These are phyloP conservation scores for Chrysoporthe puriensis DNA, from an alignment of 2,329 filamentous ascomycete species.

Conservation along the genomic window DNA sequence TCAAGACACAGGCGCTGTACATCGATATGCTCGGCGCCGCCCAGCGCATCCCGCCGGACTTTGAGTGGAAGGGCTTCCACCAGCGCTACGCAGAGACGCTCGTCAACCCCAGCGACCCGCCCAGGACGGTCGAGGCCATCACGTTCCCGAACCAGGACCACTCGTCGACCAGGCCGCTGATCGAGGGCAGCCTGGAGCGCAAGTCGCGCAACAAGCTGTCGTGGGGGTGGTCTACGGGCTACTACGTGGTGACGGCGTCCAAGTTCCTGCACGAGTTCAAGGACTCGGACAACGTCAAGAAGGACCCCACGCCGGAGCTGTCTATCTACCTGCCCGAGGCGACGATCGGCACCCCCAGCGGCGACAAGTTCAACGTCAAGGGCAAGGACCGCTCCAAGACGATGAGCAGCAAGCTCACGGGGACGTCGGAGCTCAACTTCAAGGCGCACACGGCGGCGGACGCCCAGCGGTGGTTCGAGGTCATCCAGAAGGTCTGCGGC, in stretches of 20 bases:
- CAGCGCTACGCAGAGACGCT: conserved; percentile 72
- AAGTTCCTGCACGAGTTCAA: conserved; percentile 97
- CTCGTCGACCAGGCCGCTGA: conserved; percentile 74
- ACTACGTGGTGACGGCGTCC: conserved; percentile 88
- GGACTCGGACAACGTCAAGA: conserved; percentile 71
- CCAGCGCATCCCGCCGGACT: conserved; percentile 79
- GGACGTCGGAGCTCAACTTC: conserved; percentile 80
- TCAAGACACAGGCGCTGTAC: conserved; percentile 81
- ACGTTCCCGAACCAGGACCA: conserved; percentile 90
- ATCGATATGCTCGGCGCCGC: conserved; percentile 78
- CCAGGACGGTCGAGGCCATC: conserved; percentile 74
- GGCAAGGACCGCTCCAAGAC: conserved; percentile 89
- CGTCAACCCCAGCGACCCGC: conserved; percentile 75
- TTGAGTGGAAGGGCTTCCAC: conserved; percentile 90
- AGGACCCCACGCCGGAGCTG: conserved; percentile 81
- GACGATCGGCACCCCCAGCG: conserved; percentile 69
- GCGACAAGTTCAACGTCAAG: conserved; percentile 90
- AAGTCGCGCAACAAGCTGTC: conserved; percentile 86
- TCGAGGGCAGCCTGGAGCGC: conserved; percentile 86
- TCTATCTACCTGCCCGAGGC: conserved; percentile 94
- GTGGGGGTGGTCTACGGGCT: conserved; percentile 76
- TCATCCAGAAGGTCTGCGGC: conserved; percentile 67
- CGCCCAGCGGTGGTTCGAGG: conserved; percentile 81
- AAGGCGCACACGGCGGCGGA: conserved; percentile 82
- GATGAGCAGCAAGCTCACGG: conserved; percentile 78